Evolutionary conservation across 495 filamentous ascomycete genomes (phyloP).

Genomic region (Articulospora tetracladia): DNA sequence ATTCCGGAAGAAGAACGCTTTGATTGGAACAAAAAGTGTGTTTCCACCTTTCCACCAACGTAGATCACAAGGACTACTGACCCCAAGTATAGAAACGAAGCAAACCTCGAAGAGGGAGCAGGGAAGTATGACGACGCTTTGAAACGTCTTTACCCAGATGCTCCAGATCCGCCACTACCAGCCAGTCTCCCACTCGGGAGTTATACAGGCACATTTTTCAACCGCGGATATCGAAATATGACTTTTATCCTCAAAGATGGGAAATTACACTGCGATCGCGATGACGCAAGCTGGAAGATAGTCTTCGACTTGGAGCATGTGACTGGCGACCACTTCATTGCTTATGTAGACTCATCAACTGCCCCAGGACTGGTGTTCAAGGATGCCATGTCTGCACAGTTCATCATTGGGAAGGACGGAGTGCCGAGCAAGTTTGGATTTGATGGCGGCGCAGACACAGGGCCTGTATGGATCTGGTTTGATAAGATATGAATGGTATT

Average conservation of each 20-base stretch:
- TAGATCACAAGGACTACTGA: constrained; percentile 6
- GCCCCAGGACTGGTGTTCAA: constrained; percentile 10
- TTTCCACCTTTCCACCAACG: background rate
- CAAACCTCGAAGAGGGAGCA: background rate
- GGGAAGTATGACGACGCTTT: constrained; percentile 26
- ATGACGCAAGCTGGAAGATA: constrained; percentile 28
- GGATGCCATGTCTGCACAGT: constrained; percentile 7
- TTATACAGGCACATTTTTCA: constrained; percentile 39
- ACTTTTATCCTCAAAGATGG: constrained; percentile 25
- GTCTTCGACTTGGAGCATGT: constrained; percentile 29
- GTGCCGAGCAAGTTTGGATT: constrained; percentile 5
- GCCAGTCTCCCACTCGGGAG: constrained; percentile 27
- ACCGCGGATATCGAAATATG: constrained; percentile 38
- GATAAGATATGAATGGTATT: constrained; percentile 7
- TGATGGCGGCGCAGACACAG: constrained; percentile 9
- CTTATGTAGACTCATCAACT: constrained; percentile 21
- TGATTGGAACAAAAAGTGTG: constrained; percentile 26
- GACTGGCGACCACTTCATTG: constrained; percentile 32
- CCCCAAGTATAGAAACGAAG: background rate
- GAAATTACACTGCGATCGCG: constrained; percentile 23
- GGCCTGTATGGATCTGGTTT: constrained; percentile 19
- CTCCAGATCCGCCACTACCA: constrained; percentile 28
- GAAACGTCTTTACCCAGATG: constrained; percentile 30
- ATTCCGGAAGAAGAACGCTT: constrained; percentile 28
- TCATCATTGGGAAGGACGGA: constrained; percentile 11